Conservation (phyloP, 2,329 filamentous ascomycete species). For the Grosmannia serpens region DNA sequence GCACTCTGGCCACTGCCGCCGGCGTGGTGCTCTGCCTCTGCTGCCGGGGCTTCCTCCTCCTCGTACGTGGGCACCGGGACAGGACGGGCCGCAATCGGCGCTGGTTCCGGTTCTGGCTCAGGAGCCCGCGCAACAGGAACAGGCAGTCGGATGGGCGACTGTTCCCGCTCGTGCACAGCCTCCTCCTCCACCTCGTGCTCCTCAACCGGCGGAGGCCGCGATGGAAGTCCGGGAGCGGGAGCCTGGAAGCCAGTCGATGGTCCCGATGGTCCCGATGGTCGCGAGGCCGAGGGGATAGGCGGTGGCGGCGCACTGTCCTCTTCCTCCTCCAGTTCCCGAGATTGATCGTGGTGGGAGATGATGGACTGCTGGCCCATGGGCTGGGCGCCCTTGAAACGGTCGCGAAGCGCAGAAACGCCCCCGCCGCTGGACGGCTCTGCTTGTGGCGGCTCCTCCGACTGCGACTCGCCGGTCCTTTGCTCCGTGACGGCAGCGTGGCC, state of each 20-base stretch:
- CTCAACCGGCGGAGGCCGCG: slow-evolving; percentile 40
- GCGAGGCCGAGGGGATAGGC: slow-evolving; percentile 51
- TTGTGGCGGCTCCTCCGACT: slow-evolving; percentile 17
- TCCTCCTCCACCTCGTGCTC: slow-evolving; percentile 48
- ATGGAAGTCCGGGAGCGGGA: slow-evolving; percentile 69
- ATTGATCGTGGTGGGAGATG: neutral
- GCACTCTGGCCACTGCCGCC: slow-evolving; percentile 49
- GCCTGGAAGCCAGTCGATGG: slow-evolving; percentile 67
- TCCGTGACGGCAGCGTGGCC: slow-evolving; percentile 46
- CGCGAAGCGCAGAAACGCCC: slow-evolving; percentile 62
- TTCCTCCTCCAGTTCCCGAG: slow-evolving; percentile 18
- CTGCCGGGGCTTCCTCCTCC: slow-evolving; percentile 53
- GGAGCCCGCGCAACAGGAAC: slow-evolving; percentile 67
- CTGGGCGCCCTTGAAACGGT: slow-evolving; percentile 69
- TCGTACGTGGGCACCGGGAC: slow-evolving; percentile 34
- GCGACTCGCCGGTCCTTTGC: slow-evolving; percentile 52
- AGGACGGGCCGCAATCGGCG: slow-evolving; percentile 34
- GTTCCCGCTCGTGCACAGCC: slow-evolving; percentile 33
- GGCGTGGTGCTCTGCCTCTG: slow-evolving; percentile 45
- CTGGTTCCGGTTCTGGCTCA: slow-evolving; percentile 19
- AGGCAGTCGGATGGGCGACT: slow-evolving; percentile 74
- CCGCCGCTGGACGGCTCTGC: slow-evolving; percentile 36
- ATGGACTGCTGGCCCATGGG: slow-evolving; percentile 48
- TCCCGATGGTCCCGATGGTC: slow-evolving; percentile 65
- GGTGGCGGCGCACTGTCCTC: slow-evolving; percentile 43